phyloP scores from a whole-genome alignment of 768 basidiomycete genomes.

The Agaricus sinodeliciosus region DNA sequence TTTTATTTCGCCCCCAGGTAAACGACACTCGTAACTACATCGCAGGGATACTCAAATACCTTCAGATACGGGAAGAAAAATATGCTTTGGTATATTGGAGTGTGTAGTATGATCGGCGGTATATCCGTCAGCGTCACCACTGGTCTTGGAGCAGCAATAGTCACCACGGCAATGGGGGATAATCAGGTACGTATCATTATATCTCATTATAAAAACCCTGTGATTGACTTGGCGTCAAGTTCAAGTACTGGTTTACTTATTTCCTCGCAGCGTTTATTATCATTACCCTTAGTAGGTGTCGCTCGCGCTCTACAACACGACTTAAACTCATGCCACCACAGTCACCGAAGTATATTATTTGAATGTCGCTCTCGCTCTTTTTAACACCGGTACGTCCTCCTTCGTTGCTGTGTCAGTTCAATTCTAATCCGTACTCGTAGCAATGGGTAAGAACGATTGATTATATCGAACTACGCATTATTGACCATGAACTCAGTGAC shows the following conservation, averaged over 20 bases:
- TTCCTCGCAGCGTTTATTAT: conserved; percentile 80
- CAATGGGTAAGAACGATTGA: conserved; percentile 47
- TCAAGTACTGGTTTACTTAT: conserved; percentile 90
- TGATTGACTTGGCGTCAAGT: conserved; percentile 34
- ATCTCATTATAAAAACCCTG: background rate
- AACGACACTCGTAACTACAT: conserved; percentile 16
- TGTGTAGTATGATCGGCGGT: conserved; percentile 96
- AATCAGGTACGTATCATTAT: conserved; percentile 53
- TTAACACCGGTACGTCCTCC: conserved; percentile 68
- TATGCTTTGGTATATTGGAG: conserved; percentile 93
- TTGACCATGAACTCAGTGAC: conserved; percentile 47
- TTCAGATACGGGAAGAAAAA: conserved; percentile 77
- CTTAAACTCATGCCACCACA: conserved; percentile 21
- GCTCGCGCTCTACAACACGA: conserved; percentile 14
- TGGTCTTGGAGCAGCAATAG: conserved; percentile 87
- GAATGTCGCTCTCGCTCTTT: conserved; percentile 92
- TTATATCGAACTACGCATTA: background rate
- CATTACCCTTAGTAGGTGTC: conserved; percentile 67
- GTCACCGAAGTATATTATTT: conserved; percentile 93
- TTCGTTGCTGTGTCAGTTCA: background rate
- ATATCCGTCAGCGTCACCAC: conserved; percentile 93
- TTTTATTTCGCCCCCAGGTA: conserved; percentile 79
- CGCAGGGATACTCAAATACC: background rate
- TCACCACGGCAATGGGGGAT: conserved; percentile 66
- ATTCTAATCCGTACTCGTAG: conserved; percentile 23